These are phyloP conservation scores for Poa annua DNA, from an alignment of 176 grass and related monocot genomes.

Conservation along the genomic window DNA sequence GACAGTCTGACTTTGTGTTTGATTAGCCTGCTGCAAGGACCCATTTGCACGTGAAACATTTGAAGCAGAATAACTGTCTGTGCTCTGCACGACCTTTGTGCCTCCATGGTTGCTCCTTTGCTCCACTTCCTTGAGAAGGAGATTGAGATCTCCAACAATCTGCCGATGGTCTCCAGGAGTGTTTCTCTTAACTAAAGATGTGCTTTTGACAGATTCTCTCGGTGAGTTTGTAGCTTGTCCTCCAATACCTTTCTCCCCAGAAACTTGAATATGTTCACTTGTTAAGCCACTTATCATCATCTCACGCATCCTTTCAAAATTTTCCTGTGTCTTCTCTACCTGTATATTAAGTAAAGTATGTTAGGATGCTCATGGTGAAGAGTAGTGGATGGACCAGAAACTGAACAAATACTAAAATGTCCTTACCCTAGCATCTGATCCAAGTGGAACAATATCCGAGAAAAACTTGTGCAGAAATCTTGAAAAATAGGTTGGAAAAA, in stretches of 20 bases:
- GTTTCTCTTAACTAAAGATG: conserved; percentile 49
- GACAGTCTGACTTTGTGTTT: conserved; percentile 36
- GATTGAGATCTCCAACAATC: conserved; percentile 81
- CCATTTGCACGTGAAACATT: conserved; percentile 39
- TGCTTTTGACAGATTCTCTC: conserved; percentile 37
- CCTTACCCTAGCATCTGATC: conserved; percentile 90
- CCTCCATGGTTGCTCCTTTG: conserved; percentile 43
- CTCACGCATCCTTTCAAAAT: conserved; percentile 75
- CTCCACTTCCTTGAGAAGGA: conserved; percentile 81
- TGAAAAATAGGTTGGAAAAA: conserved; percentile 94
- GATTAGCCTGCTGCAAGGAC: conserved; percentile 37
- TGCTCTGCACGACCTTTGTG: conserved; percentile 38
- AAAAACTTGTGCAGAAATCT: conserved; percentile 94
- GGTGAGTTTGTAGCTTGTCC: conserved; percentile 43
- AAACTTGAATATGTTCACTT: conserved; percentile 40
- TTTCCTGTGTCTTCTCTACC: conserved; percentile 75
- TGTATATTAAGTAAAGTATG: conserved; percentile 43
- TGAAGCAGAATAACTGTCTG: conserved; percentile 31
- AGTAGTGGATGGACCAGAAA: conserved; percentile 29
- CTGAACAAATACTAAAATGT: conserved; percentile 26
- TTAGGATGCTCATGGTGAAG: conserved; percentile 6
- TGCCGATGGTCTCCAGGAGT: conserved; percentile 52
- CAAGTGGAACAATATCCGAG: conserved; percentile 88
- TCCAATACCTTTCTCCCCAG: conserved; percentile 37
- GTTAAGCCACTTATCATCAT: conserved; percentile 65